A percentile compares a stretch with the other conserved stretches of the same genome.
Evolutionary conservation across 495 filamentous ascomycete genomes (phyloP).

Genomic region (Penicillium canescens): DNA sequence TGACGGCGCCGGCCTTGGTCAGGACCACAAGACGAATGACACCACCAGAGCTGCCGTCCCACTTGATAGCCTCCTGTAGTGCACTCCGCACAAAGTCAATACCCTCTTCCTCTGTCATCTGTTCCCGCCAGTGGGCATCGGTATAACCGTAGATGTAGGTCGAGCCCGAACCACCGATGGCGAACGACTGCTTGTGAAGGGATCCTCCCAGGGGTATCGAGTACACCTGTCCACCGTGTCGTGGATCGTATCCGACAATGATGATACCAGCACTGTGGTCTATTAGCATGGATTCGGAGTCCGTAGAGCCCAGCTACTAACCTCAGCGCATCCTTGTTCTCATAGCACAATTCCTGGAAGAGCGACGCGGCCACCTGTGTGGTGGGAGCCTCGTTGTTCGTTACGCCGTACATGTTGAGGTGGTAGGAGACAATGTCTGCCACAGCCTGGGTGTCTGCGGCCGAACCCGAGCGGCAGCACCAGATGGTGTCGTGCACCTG

Average conservation of each 20-base stretch:
- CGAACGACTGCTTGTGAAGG: slow-evolving; percentile 93
- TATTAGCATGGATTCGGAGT: slow-evolving; percentile 21
- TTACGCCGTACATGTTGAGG: slow-evolving; percentile 86
- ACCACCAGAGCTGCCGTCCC: slow-evolving; percentile 97
- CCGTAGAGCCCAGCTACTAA: slow-evolving; percentile 30
- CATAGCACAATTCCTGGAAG: slow-evolving; percentile 96
- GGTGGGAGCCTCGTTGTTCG: slow-evolving; percentile 82
- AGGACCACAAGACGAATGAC: slow-evolving; percentile 97
- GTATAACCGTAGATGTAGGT: slow-evolving; percentile 99
- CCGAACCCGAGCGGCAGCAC: slow-evolving; percentile 97
- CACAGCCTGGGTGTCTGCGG: slow-evolving; percentile 95
- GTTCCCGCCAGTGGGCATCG: slow-evolving; percentile 92
- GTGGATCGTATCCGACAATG: slow-evolving; percentile 92
- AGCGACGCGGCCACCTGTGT: slow-evolving; percentile 92
- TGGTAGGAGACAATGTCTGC: slow-evolving; percentile 98
- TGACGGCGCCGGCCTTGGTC: slow-evolving; percentile 81
- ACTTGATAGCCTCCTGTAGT: slow-evolving; percentile 92
- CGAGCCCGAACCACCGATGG: slow-evolving; percentile 95
- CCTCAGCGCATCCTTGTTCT: slow-evolving; percentile 92
- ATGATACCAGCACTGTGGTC: slow-evolving; percentile 83
- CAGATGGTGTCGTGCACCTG: slow-evolving; percentile 98
- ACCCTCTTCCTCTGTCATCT: slow-evolving; percentile 93
- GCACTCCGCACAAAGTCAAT: slow-evolving; percentile 89
- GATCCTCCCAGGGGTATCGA: slow-evolving; percentile 96
- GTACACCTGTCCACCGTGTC: slow-evolving; percentile 94